phyloP scores from a whole-genome alignment of 495 filamentous ascomycete genomes.

The Penicilliopsis zonata region DNA sequence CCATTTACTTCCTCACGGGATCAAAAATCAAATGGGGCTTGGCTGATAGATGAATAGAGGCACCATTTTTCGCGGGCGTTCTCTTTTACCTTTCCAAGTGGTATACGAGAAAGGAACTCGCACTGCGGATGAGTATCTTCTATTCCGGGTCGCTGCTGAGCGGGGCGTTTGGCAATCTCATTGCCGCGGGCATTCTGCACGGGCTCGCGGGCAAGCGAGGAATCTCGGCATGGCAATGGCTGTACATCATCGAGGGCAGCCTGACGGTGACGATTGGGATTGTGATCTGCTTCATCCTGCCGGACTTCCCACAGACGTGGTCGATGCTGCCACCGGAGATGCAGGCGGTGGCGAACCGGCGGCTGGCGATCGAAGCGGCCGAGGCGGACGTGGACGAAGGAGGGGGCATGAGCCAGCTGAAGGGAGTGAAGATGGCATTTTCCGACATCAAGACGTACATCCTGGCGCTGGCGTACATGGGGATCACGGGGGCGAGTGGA shows the following conservation, averaged over 20 bases:
- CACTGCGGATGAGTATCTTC: constrained; percentile 49
- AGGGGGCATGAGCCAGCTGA: constrained; percentile 33
- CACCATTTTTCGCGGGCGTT: constrained; percentile 33
- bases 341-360: constrained; percentile 36
- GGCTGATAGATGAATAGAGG: constrained; percentile 26
- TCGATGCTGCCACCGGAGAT: constrained; percentile 31
- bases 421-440: constrained; percentile 39
- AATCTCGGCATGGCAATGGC: constrained; percentile 38
- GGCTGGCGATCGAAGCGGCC: constrained; percentile 33
- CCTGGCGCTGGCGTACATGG: constrained; percentile 38
- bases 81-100: constrained; percentile 47
- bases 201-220: constrained; percentile 29
- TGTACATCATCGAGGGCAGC: constrained; percentile 37
- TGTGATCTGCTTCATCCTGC: constrained; percentile 25
- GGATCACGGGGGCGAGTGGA: constrained; percentile 35
- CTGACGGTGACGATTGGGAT: constrained; percentile 32
- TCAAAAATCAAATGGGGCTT: too few species aligned
- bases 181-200: constrained; percentile 41
- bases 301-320: constrained; percentile 41
- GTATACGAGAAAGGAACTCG: constrained; percentile 48
- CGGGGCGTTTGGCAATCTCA: constrained; percentile 53
- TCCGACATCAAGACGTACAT: constrained; percentile 39
- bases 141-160: constrained; percentile 52
- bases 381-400: constrained; percentile 38
- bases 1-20: too few species aligned